Percentiles rank a stretch among this genome's conserved stretches.
Evolutionary conservation across 139 green algal species (phyloP).

Genomic region (Chlorella sp.): DNA sequence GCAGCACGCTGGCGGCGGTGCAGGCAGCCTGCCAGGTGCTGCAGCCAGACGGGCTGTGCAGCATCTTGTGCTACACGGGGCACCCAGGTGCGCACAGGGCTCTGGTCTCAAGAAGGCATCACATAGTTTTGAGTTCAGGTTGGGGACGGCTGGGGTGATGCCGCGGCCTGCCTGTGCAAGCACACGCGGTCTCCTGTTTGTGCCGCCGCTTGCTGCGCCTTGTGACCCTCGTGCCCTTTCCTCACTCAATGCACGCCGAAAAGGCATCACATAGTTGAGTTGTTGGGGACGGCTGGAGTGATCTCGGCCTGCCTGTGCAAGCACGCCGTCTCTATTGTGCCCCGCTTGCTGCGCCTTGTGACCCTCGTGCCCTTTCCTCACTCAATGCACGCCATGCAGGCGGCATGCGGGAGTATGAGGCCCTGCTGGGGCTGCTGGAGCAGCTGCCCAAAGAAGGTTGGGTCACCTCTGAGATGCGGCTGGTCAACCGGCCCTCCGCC

Average conservation of each 20-base stretch:
- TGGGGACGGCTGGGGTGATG: too few relatives aligned
- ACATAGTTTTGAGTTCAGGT: too few relatives aligned
- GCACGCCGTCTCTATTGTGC: neutral
- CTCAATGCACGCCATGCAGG: constrained; percentile 33
- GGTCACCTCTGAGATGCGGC: constrained; percentile 50
- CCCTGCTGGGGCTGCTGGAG: constrained; percentile 27
- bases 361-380: neutral
- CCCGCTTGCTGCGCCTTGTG: neutral
- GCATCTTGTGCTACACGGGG: constrained; percentile 66
- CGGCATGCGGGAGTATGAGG: constrained; percentile 63
- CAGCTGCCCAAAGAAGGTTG: constrained; percentile 37
- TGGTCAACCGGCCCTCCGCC: constrained; percentile 63
- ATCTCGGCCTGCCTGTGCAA: too few relatives aligned
- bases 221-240: neutral
- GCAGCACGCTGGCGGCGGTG: constrained; percentile 61
- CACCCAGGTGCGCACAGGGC: constrained; percentile 50
- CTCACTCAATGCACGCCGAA: neutral
- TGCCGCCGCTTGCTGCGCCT: neutral
- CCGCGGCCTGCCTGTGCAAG: too few relatives aligned
- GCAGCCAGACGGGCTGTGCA: constrained; percentile 52
- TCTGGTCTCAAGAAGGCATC: too few relatives aligned
- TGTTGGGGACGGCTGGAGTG: too few relatives aligned
- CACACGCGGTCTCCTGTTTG: neutral
- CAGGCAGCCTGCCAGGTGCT: constrained; percentile 58
- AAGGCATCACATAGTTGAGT: too few relatives aligned